A percentile compares a stretch with the other conserved stretches of the same genome.
Evolutionary conservation across 306 rosid species (phyloP).

Genomic region (Cucumis sativus): Cucumber_9930_V3 NC_026656.2:7707001-7707500

Average conservation of each 20-base stretch:
- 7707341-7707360: slow-evolving; percentile 84
- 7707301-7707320: slow-evolving; percentile 29
- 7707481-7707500: slow-evolving; percentile 7
- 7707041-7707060: neutral
- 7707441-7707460: slow-evolving; percentile 9
- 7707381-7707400: slow-evolving; percentile 92
- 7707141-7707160: neutral
- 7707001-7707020: neutral
- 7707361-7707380: slow-evolving; percentile 61
- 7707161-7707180: neutral
- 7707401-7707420: slow-evolving; percentile 61
- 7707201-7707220: neutral
- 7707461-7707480: slow-evolving; percentile 6
- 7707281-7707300: neutral
- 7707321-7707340: slow-evolving; percentile 80
- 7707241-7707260: neutral
- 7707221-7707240: neutral
- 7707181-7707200: neutral
- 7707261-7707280: neutral
- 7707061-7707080: neutral
- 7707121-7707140: neutral
- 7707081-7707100: neutral
- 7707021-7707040: neutral
- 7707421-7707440: slow-evolving; percentile 18
- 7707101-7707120: neutral